Evolutionary conservation across 2,329 filamentous ascomycete genomes (phyloP).

Genomic region (Apiospora aurea): DNA sequence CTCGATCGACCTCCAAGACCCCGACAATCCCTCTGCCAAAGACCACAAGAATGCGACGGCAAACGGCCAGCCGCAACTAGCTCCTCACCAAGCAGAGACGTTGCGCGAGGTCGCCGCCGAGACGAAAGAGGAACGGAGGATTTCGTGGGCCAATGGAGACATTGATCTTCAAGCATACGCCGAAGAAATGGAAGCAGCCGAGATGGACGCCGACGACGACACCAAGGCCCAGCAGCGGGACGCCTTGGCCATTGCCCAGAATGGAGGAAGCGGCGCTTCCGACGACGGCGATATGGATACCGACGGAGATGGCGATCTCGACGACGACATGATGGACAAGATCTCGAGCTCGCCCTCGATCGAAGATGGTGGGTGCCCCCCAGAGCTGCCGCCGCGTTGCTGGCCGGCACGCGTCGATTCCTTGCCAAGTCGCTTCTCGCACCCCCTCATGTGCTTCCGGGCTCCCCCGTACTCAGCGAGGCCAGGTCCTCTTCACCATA

Average conservation of each 20-base stretch:
- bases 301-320: slow-evolving; percentile 77
- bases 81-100: slow-evolving; percentile 85
- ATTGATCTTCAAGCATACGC: slow-evolving; percentile 53
- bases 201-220: slow-evolving; percentile 48
- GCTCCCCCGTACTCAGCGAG: slow-evolving; percentile 43
- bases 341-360: slow-evolving; percentile 99
- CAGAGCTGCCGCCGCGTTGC: slow-evolving; percentile 43
- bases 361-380: slow-evolving; percentile 90
- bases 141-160: slow-evolving; percentile 59
- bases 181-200: slow-evolving; percentile 52
- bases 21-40: slow-evolving; percentile 81
- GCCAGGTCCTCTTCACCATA: slow-evolving; percentile 52
- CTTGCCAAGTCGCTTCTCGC: slow-evolving; percentile 43
- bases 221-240: slow-evolving; percentile 60
- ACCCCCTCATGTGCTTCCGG: slow-evolving; percentile 33
- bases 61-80: slow-evolving; percentile 53
- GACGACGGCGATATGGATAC: slow-evolving; percentile 72
- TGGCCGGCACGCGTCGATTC: slow-evolving; percentile 56
- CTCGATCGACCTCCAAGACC: slow-evolving; percentile 93
- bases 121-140: slow-evolving; percentile 71
- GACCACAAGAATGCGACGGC: slow-evolving; percentile 71
- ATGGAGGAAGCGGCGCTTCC: slow-evolving; percentile 57
- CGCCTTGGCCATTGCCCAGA: slow-evolving; percentile 66
- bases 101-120: slow-evolving; percentile 83
- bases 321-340: slow-evolving; percentile 96